Percentiles rank a stretch among this genome's conserved stretches.
phyloP scores from a whole-genome alignment of 192 early-diverging fungal genomes.

The Oehlia diaphana region DNA sequence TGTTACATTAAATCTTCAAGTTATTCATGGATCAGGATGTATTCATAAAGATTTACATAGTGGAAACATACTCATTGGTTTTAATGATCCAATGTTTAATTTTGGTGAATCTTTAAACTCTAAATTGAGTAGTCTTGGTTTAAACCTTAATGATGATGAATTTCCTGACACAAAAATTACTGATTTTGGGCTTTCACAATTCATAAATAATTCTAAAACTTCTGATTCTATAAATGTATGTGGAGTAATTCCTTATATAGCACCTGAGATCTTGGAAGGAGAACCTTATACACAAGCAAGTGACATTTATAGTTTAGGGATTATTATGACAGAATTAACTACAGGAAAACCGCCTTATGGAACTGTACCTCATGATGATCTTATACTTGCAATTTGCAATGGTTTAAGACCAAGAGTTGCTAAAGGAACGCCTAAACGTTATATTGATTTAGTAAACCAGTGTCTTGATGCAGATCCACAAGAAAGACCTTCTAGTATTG shows the following conservation, averaged over 20 bases:
- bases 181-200: conserved; percentile 27
- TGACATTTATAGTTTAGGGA: conserved; percentile 44
- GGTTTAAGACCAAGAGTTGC: conserved; percentile 2
- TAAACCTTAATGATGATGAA: not conserved
- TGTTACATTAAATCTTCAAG: not conserved
- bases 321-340: conserved; percentile 44
- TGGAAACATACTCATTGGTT: conserved; percentile 11
- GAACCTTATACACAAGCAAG: conserved; percentile 34
- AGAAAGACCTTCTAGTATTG: conserved; percentile 1
- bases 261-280: conserved; percentile 39
- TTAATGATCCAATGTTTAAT: not conserved
- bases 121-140: not conserved
- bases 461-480: not conserved
- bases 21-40: conserved; percentile 36
- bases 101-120: conserved; percentile 27
- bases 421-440: conserved; percentile 6
- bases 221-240: conserved; percentile 29
- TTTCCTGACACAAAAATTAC: conserved; percentile 28
- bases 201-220: conserved; percentile 5
- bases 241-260: conserved; percentile 44
- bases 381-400: conserved; percentile 2
- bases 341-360: conserved; percentile 39
- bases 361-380: not conserved
- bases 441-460: not conserved
- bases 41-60: conserved; percentile 36